A percentile compares a stretch with the other conserved stretches of the same genome.
Evolutionary conservation across 768 basidiomycete species (phyloP).

Genomic region (Omphalotus guepiniiformis): DNA sequence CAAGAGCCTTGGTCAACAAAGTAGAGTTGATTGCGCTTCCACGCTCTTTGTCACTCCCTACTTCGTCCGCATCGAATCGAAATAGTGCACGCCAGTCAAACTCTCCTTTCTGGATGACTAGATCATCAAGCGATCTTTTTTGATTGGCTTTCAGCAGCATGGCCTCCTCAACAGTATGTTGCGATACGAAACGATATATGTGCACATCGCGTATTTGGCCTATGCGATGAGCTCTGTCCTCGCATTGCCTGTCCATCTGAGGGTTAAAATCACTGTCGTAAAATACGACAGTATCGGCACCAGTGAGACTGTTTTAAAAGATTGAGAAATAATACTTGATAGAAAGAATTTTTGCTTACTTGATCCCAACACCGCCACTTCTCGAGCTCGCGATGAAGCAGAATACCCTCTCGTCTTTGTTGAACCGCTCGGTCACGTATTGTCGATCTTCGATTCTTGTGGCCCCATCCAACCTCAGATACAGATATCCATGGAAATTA

Average conservation of each 20-base stretch:
- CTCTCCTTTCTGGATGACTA: conserved; percentile 91
- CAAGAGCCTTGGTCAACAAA: conserved; percentile 64
- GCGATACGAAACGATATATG: conserved; percentile 91
- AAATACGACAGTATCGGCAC: conserved; percentile 94
- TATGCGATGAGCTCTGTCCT: conserved; percentile 97
- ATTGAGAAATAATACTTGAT: conserved; percentile 17
- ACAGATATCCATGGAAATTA: conserved; percentile 89
- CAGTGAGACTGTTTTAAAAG: conserved; percentile 53
- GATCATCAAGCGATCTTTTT: conserved; percentile 84
- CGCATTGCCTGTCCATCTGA: conserved; percentile 96
- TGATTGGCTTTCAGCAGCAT: conserved; percentile 98
- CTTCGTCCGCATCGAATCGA: conserved; percentile 49
- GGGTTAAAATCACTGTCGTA: conserved; percentile 98
- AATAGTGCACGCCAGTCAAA: conserved; percentile 93
- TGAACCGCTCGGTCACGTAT: conserved; percentile 86
- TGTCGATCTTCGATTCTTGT: conserved; percentile 95
- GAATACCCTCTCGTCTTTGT: conserved; percentile 71
- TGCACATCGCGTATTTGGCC: conserved; percentile 96
- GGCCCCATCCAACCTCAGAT: conserved; percentile 90
- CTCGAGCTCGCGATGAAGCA: conserved; percentile 87
- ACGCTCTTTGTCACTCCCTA: conserved; percentile 14
- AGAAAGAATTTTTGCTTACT: conserved; percentile 44
- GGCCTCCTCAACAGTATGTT: conserved; percentile 91
- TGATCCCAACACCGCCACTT: conserved; percentile 90
- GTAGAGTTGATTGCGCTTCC: background rate